Base-by-base conservation (phyloP, 345 rosid genomes). In the Populus pruinosa region DNA sequence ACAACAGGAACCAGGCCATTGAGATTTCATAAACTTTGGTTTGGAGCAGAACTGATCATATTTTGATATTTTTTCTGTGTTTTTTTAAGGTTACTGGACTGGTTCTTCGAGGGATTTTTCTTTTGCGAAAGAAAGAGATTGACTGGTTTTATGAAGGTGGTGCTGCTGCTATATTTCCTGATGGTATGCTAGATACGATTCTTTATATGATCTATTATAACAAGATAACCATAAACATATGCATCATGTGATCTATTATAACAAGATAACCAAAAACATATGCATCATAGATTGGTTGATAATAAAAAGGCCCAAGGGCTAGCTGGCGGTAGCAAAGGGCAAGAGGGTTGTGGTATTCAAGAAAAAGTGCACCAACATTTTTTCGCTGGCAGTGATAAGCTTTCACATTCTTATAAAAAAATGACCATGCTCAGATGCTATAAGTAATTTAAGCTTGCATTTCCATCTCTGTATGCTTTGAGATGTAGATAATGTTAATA, bases 61-160 rank as follows among this genome's bases (percentile, higher is more conserved):
- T 59, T 59, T 65, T 78, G 43, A 62, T 69, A 35, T 69, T 47
- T 10, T 79, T 59, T 70, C 41, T 77, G 7, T 23, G 21, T 82
- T 75, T 74, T 70, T 76, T 72, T 63, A 79, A 91, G 99, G 97
- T 95, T 77, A 90, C 94, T 75, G 96, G 98, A 75, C 70, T 93
- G 88, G 97, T 92, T 47, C 94, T 93, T 38, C 88, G 98, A 83
- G 99, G 98, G 43, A 93, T 95, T 64, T 93, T 95, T 86, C 87
- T 95, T 83, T 73, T 95, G 84, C 88, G 94, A 41, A 93, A 92
- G 87, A 93, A 95, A 85, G 98, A 95, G 90, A 90, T 95, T 75
- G 96, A 91, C 82, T 95, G 99, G 99, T 95, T 95, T 88, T 95
- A 95, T 27, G 91, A 92, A 75, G 97, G 99, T 79, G 96, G 93